Base-by-base conservation (phyloP, 495 filamentous ascomycete species). In the Xylaria intraflava region DNA sequence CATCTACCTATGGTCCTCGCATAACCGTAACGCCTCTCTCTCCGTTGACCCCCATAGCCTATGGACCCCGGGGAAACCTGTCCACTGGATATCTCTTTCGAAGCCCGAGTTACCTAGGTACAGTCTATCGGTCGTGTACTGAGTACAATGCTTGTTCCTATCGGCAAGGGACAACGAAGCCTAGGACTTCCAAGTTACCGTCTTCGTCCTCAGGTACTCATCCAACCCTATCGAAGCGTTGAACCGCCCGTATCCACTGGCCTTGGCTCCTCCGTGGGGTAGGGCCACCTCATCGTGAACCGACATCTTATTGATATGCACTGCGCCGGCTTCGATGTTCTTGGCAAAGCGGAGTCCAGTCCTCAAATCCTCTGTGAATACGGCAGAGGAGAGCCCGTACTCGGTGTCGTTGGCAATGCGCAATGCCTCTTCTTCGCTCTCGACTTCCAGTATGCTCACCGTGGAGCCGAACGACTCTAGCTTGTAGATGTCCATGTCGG, bases 191-290 rank as follows among this genome's bases (percentile, higher is more conserved):
- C 82, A 95, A 5, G 89, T 95, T 2, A 95, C 77, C 1, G 84
- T 90, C 80, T 96, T 96, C 27, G 82, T 83, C 68, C 83, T 78
- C 65, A 92, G 65, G 78, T 90, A 96, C 72, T 96, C 91, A 24
- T 87, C 67, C 51, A 83, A 38, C 1, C 79, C 79, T 11, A 41
- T 49, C 45, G 67, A 44, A 27, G 78, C 62, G 56, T 75, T 73
- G 65, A 86, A 81, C 64, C 84, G 56, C 17, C 90, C 91, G 65
- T 81, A 91, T 9, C 91, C 91, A 60, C 85, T 90, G 47, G 80
- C 80, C 79, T 96, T 96, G 62, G 81, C 82, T 26, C 90, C 91
- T 22, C 91, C 90, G 69, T 95, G 89, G 5, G 90, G 88, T 51
- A 95, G 64, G 17, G 72, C 73, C 11, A 81, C 68, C 70, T 95